Evolutionary conservation across 305 asterid genomes (phyloP), one percentile per base, ranked within the genome.

Genomic region (Ilex paraguariensis): DNA sequence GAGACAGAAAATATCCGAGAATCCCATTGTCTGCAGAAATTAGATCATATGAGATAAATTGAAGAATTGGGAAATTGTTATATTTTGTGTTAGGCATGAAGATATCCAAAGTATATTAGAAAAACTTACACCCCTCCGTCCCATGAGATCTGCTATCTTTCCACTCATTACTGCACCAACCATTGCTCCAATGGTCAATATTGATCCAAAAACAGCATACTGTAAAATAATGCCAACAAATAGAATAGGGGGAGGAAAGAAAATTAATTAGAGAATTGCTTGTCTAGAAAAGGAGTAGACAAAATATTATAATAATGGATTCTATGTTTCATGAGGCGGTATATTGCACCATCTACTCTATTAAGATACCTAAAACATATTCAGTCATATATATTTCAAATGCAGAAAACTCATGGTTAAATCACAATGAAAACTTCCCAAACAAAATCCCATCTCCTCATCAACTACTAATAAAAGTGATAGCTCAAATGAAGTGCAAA

Each of bases 121-220:
- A 52, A 33, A 48, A 59, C 70, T 0, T 66, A 66, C 70, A 32
- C 59, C 13, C 48, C 64, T 57, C 36, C 65, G 39, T 17, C 70
- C 70, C 31, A 59, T 16, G 51, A 51, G 60, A 49, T 66, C 65
- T 9, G 70, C 70, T 12, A 66, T 36, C 40, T 49, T 59, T 48
- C 70, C 70, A 66, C 70, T 59, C 58, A 39, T 48, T 58, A 66
- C 16, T 6, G 69, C 69, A 21, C 70, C 70, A 0, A 58, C 7
- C 61, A 55, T 66, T 66, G 64, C 70, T 57, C 70, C 70, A 66
- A 66, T 55, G 51, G 70, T 66, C 65, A 66, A 32, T 15, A 66
- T 66, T 33, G 70, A 61, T 45, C 70, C 64, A 66, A 66, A 66
- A 48, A 55, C 51, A 36, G 70, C 58, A 42, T 66, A 66, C 70